phyloP scores from a whole-genome alignment of 768 basidiomycete species.

The Tricholoma sp. region DNA sequence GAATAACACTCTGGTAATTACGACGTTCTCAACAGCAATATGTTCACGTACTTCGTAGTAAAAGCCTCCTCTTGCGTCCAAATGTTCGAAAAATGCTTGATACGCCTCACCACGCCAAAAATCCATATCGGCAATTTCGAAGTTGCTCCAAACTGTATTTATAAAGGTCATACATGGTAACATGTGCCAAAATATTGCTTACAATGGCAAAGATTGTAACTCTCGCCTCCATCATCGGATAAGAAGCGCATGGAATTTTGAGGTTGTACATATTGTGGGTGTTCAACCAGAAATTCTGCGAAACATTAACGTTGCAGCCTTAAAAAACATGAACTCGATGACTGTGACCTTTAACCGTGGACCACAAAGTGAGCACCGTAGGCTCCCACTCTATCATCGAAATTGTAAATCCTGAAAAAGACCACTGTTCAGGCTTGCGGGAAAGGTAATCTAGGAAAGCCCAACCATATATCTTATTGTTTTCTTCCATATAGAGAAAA shows the following conservation, averaged over 20 bases:
- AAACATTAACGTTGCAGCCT: slow-evolving; percentile 13
- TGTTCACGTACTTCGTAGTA: slow-evolving; percentile 73
- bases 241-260: slow-evolving; percentile 78
- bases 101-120: slow-evolving; percentile 88
- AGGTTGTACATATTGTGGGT: slow-evolving; percentile 56
- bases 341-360: slow-evolving; percentile 55
- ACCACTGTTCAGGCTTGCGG: background rate
- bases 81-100: slow-evolving; percentile 72
- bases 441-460: background rate
- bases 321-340: background rate
- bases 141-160: slow-evolving; percentile 81
- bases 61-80: slow-evolving; percentile 82
- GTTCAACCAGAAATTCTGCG: background rate
- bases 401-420: slow-evolving; percentile 63
- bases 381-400: slow-evolving; percentile 72
- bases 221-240: slow-evolving; percentile 59
- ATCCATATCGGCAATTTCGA: slow-evolving; percentile 87
- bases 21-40: background rate
- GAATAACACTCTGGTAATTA: background rate
- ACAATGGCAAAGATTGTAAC: slow-evolving; percentile 73
- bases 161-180: no score
- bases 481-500: slow-evolving; percentile 76
- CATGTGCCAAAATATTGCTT: slow-evolving; percentile 10
- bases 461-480: slow-evolving; percentile 45
- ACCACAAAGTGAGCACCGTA: slow-evolving; percentile 73